These are phyloP conservation scores for Aspergillus tamarii DNA, from an alignment of 2,329 filamentous ascomycete genomes.

Conservation along the genomic window DNA sequence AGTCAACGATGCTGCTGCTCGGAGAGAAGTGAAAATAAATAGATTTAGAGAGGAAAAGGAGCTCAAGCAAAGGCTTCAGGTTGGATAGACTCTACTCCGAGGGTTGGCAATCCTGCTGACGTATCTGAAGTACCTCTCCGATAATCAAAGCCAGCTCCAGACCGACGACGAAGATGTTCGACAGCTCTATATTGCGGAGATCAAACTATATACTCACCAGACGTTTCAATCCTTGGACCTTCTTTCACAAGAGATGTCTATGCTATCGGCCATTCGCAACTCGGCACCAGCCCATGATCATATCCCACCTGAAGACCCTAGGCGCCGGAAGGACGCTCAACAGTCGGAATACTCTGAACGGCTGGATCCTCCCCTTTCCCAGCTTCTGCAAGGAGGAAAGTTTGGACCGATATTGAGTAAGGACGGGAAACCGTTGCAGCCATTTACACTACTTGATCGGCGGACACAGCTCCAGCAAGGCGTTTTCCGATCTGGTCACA, in stretches of 20 bases:
- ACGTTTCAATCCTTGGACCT: slow-evolving; percentile 87
- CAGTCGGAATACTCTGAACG: slow-evolving; percentile 69
- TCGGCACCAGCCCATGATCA: slow-evolving; percentile 46
- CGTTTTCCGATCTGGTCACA: slow-evolving; percentile 90
- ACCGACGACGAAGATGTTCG: slow-evolving; percentile 85
- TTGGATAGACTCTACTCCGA: slow-evolving; percentile 37
- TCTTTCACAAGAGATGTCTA: slow-evolving; percentile 79
- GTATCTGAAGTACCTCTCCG: slow-evolving; percentile 58
- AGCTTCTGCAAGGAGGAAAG: slow-evolving; percentile 51
- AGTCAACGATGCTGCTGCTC: slow-evolving; percentile 66
- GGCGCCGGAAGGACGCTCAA: slow-evolving; percentile 53
- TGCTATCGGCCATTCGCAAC: slow-evolving; percentile 72
- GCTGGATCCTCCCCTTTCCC: slow-evolving; percentile 67
- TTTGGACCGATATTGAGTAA: slow-evolving; percentile 74
- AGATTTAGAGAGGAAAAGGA: slow-evolving; percentile 85
- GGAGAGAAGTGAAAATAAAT: slow-evolving; percentile 81
- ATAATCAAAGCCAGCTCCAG: slow-evolving; percentile 63
- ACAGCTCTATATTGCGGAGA: slow-evolving; percentile 74
- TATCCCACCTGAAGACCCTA: slow-evolving; percentile 38
- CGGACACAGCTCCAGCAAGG: slow-evolving; percentile 75
- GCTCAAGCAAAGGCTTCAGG: slow-evolving; percentile 79
- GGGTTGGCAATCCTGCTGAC: slow-evolving; percentile 31
- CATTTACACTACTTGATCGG: slow-evolving; percentile 82
- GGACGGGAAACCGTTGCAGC: slow-evolving; percentile 82
- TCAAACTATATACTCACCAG: slow-evolving; percentile 74